Evolutionary conservation across 139 green algal species (phyloP).

Genomic region (Prasinococcaceae sp.): DNA sequence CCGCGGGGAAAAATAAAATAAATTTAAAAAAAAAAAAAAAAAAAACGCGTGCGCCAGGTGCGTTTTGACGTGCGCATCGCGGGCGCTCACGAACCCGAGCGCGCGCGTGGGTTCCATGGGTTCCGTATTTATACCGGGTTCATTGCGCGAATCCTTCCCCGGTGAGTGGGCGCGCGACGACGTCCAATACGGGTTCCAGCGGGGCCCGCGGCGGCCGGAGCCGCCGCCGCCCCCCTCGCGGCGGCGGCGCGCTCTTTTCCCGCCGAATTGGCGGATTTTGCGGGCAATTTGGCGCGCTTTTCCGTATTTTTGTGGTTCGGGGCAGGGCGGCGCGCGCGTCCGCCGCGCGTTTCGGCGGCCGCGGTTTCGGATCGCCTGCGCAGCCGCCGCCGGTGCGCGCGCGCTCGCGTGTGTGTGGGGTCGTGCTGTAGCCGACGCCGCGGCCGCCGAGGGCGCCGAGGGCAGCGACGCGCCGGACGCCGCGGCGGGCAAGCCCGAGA

Average conservation of each 20-base stretch:
- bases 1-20: too few species aligned
- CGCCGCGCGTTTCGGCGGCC: too few species aligned
- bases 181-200: background rate
- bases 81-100: slow-evolving; percentile 1
- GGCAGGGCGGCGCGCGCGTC: too few species aligned
- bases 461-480: background rate
- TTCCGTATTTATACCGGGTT: too few species aligned
- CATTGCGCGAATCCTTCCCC: too few species aligned
- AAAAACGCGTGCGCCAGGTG: background rate
- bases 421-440: background rate
- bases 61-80: background rate
- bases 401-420: background rate
- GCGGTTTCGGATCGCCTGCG: too few species aligned
- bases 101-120: background rate
- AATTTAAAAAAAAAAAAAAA: slow-evolving; percentile 1
- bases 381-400: background rate
- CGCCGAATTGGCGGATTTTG: too few species aligned
- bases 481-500: background rate
- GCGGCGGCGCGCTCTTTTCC: too few species aligned
- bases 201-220: background rate
- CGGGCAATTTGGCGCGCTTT: too few species aligned
- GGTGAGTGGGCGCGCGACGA: background rate
- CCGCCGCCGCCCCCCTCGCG: background rate
- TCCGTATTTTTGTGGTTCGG: too few species aligned
- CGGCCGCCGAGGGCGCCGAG: background rate